Percentiles rank a stretch among this genome's conserved stretches.
Evolutionary conservation across 306 rosid genomes (phyloP).

Genomic region (Vicia faba): DNA sequence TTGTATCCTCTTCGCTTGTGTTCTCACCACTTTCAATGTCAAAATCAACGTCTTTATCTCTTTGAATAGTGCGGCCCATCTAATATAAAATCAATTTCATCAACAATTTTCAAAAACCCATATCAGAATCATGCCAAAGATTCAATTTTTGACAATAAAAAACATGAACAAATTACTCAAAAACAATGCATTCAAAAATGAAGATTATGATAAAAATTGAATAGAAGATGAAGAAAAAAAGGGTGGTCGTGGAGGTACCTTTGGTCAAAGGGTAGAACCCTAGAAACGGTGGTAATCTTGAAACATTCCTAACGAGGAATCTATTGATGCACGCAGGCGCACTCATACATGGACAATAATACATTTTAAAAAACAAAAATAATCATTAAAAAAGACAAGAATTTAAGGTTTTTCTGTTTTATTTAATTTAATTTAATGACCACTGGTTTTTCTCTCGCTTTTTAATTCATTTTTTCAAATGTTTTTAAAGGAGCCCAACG

Average conservation of each 20-base stretch:
- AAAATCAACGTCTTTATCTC: conserved; percentile 44
- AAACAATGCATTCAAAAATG: conserved; percentile 21
- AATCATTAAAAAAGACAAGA: not conserved
- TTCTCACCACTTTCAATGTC: conserved; percentile 66
- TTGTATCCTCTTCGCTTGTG: conserved; percentile 63
- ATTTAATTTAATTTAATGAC: not conserved
- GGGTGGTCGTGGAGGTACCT: conserved; percentile 31
- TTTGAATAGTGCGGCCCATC: conserved; percentile 44
- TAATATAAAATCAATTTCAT: conserved; percentile 38
- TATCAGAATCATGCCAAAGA: conserved; percentile 27
- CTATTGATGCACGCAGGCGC: conserved; percentile 37
- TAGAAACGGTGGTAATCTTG: conserved; percentile 31
- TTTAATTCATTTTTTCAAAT: not conserved
- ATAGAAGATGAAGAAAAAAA: not conserved
- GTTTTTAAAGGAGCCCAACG: too few species aligned
- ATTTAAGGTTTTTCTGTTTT: conserved; percentile 10
- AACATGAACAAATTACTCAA: conserved; percentile 9
- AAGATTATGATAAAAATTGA: not conserved
- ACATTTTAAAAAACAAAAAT: not conserved
- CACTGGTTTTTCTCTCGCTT: not conserved
- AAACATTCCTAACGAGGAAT: conserved; percentile 47
- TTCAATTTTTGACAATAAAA: not conserved
- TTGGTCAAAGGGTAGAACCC: conserved; percentile 47
- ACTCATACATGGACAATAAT: conserved; percentile 13
- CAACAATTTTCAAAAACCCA: conserved; percentile 22